phyloP scores from a whole-genome alignment of 2,329 filamentous ascomycete species.

The Trichophyton simii region DNA sequence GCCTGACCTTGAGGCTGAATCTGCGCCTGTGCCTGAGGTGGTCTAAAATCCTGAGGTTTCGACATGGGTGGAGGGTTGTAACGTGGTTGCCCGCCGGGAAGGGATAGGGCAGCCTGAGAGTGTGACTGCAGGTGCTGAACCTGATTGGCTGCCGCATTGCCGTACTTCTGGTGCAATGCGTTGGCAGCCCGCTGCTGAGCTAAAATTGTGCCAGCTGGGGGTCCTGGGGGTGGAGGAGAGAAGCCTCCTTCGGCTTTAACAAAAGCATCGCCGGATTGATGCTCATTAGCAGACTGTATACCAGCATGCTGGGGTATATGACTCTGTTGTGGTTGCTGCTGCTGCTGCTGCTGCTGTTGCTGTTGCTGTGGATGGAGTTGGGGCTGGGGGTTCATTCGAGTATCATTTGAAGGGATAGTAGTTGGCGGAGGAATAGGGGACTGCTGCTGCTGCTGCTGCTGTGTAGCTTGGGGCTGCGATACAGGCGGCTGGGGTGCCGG shows the following conservation, averaged over 20 bases:
- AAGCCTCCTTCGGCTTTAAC: conserved; percentile 44
- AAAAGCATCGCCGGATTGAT: conserved; percentile 23
- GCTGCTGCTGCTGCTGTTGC: conserved; percentile 19
- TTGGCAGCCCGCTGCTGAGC: conserved; percentile 44
- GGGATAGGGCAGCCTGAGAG: conserved; percentile 24
- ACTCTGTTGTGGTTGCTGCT: neutral
- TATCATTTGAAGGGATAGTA: conserved; percentile 34
- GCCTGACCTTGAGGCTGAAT: conserved; percentile 29
- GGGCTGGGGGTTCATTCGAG: conserved; percentile 20
- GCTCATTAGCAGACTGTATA: conserved; percentile 20
- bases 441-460: conserved; percentile 16
- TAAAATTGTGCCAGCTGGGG: conserved; percentile 12
- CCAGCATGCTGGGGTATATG: conserved; percentile 26
- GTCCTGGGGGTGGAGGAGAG: conserved; percentile 21
- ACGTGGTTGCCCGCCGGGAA: conserved; percentile 25
- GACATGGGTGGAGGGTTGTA: neutral
- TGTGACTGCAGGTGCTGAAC: conserved; percentile 35
- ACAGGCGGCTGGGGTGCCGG: conserved; percentile 56
- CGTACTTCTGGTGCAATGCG: conserved; percentile 39
- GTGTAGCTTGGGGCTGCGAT: conserved; percentile 22
- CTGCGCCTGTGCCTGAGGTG: conserved; percentile 12
- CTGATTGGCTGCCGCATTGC: conserved; percentile 30
- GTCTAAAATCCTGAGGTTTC: conserved; percentile 4
- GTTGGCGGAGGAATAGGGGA: conserved; percentile 28
- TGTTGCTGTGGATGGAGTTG: conserved; percentile 24